Conservation (phyloP, 2,329 filamentous ascomycete genomes). For the Clarireedia sp. region DNA sequence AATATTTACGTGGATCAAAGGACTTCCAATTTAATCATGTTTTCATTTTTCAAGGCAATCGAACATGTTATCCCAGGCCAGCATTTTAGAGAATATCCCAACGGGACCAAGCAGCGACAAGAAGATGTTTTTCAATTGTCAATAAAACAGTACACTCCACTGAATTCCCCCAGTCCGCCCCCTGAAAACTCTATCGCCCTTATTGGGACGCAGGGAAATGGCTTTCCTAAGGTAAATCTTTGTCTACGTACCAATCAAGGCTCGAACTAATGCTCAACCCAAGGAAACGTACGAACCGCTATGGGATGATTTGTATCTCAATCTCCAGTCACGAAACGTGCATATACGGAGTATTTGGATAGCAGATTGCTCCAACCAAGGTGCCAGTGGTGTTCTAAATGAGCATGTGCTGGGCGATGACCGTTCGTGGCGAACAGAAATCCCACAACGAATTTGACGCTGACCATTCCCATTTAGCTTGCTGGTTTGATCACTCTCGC, state of each 20-base stretch:
- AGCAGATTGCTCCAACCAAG: conserved; percentile 80
- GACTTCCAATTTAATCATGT: too few relatives aligned
- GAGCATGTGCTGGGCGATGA: conserved; percentile 69
- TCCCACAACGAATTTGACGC: neutral
- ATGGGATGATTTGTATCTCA: conserved; percentile 58
- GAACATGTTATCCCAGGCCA: neutral
- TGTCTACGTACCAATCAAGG: neutral
- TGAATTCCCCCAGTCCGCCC: conserved; percentile 54
- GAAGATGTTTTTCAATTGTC: neutral
- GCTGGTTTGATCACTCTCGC: conserved; percentile 75
- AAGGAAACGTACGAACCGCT: conserved; percentile 88
- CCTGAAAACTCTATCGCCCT: conserved; percentile 69
- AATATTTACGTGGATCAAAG: too few relatives aligned
- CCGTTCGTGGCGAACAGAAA: conserved; percentile 43
- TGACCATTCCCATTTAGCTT: neutral
- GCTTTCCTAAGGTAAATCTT: conserved; percentile 68
- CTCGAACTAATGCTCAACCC: neutral
- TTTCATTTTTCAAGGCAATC: too few relatives aligned
- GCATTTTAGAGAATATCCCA: neutral
- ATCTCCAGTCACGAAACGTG: conserved; percentile 35
- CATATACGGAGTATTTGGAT: conserved; percentile 82
- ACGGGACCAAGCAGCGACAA: neutral
- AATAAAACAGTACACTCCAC: conserved; percentile 77
- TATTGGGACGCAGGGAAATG: conserved; percentile 82
- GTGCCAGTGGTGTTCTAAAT: conserved; percentile 70